Percentiles rank a stretch among this genome's conserved stretches.
These are phyloP conservation scores for Ganoderma boninense DNA, from an alignment of 1,284 basidiomycete genomes.

Conservation along the genomic window DNA sequence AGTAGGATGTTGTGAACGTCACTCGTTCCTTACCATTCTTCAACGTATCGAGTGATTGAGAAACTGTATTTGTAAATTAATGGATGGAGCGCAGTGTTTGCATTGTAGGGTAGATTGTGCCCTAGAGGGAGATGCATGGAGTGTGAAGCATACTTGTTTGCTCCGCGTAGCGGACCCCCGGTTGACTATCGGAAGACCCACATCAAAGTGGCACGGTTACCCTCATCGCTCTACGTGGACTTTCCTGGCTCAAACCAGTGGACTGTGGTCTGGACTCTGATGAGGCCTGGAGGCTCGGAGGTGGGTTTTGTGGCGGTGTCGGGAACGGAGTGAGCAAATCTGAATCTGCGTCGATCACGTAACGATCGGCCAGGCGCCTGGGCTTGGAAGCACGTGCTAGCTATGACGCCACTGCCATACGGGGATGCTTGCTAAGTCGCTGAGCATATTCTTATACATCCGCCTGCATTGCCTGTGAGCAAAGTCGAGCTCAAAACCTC, in stretches of 20 bases:
- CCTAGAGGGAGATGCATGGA: not conserved
- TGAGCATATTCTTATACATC: too few relatives aligned
- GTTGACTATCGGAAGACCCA: not conserved
- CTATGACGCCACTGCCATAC: not conserved
- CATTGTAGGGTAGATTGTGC: not conserved
- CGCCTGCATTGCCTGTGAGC: too few relatives aligned
- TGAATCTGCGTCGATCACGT: not conserved
- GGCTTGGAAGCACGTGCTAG: slow-evolving; percentile 18
- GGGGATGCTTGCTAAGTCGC: too few relatives aligned
- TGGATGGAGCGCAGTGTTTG: not conserved
- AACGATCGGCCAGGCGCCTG: not conserved
- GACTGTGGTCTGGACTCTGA: not conserved
- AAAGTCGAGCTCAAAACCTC: not conserved
- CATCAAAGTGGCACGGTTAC: not conserved
- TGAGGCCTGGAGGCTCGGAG: not conserved
- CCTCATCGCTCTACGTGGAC: not conserved
- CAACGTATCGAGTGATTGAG: not conserved
- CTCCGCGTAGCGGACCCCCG: not conserved
- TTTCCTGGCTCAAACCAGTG: not conserved
- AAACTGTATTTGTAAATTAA: not conserved
- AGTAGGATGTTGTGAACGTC: not conserved
- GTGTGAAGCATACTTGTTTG: not conserved
- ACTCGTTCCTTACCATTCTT: not conserved
- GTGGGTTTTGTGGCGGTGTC: not conserved
- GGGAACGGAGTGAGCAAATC: not conserved